Evolutionary conservation across 345 rosid genomes (phyloP).

Genomic region (Mallotus nudiflorus): DNA sequence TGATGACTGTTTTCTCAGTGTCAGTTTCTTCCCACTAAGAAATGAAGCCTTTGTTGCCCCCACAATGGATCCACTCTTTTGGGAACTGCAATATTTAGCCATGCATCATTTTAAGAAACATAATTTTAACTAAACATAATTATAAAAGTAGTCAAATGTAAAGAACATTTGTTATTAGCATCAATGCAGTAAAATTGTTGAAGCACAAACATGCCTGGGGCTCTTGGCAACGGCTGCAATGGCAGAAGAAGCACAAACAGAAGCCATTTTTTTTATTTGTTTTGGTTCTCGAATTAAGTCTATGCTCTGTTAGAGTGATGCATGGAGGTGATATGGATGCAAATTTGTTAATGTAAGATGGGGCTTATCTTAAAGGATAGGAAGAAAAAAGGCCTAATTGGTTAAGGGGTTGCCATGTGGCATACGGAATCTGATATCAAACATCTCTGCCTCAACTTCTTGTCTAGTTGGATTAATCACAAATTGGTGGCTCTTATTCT

Average conservation of each 20-base stretch:
- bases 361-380: slow-evolving; percentile 68
- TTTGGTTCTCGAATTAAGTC: background rate
- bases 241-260: slow-evolving; percentile 88
- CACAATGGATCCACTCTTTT: slow-evolving; percentile 49
- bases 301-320: background rate
- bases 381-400: slow-evolving; percentile 30
- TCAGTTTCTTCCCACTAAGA: slow-evolving; percentile 73
- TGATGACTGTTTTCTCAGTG: slow-evolving; percentile 37
- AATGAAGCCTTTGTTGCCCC: slow-evolving; percentile 58
- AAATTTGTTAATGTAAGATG: slow-evolving; percentile 31
- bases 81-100: slow-evolving; percentile 45
- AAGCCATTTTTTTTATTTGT: slow-evolving; percentile 57
- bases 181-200: background rate
- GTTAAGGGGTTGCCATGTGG: slow-evolving; percentile 48
- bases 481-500: slow-evolving; percentile 37
- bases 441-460: slow-evolving; percentile 17
- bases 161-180: no score
- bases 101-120: slow-evolving; percentile 10
- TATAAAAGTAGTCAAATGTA: no score
- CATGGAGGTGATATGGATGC: slow-evolving; percentile 15
- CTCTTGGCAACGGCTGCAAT: slow-evolving; percentile 64
- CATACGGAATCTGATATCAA: slow-evolving; percentile 38
- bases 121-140: no score
- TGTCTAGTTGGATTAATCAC: slow-evolving; percentile 29
- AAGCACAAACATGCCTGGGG: slow-evolving; percentile 50